Base-by-base conservation (phyloP, 306 rosid genomes). In the Medicago arabica region DNA sequence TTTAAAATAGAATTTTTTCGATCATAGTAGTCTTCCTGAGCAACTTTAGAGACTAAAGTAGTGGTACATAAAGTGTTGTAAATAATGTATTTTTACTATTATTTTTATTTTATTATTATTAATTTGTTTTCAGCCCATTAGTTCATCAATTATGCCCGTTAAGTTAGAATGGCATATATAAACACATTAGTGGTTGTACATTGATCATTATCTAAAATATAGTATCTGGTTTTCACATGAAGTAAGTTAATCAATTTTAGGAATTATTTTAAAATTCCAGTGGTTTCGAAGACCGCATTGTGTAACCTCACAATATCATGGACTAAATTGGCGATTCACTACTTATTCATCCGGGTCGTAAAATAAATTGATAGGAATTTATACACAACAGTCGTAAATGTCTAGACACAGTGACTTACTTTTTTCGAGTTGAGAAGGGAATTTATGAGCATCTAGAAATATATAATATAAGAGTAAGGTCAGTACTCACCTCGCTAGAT, bases 401-500 rank as follows among this genome's bases (percentile, higher is more conserved):
- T 34, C 38, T 34, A 34, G 38, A 54, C 60, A 54, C 28, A 55
- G 7, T 6, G 11, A 8, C 9, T 43, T 43, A 10, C 47, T 9
- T 43, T 54, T 16, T 54, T 17, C 18, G 8, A 8, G 2, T 54
- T 54, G 28, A 50, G 14, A 67, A 17, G 47, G 50, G 28, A 55
- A 43, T 47, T 64, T 31, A 15, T 3, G 40, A 57, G 71, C 34
- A 28, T 46, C 8, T 7, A 47, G 31, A 77, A 76, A 16, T 51
- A 53, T 16, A 9, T 8, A 17, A 21, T 58, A 58, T 12, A 58
- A 25, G 40, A 16, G 5, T 54, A 39, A 69, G 62, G 14, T 19
- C 64, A 50, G 80, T 69, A 38, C 79, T 78, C 73, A 92, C 97
- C 96, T 92, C 97, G 67, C 91, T 90, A 73, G 92, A 80, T 70